phyloP scores from a whole-genome alignment of 2,329 filamentous ascomycete genomes.

The Metarhizium humberi region DNA sequence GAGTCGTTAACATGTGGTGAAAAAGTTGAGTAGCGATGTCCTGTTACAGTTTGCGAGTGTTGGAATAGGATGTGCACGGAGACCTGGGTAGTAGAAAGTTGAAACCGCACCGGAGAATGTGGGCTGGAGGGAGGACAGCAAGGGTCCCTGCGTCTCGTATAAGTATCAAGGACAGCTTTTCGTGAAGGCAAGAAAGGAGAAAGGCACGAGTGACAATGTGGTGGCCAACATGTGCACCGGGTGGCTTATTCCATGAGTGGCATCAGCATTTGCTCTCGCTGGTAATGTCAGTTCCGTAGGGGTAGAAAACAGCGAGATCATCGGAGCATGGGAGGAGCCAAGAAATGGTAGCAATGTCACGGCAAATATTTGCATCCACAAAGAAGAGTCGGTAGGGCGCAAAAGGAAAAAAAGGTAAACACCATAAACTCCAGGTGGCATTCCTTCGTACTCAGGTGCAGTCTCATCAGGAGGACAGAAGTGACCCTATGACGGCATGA shows the following conservation, averaged over 20 bases:
- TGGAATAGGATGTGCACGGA: neutral
- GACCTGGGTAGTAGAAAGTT: neutral
- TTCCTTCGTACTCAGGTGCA: neutral
- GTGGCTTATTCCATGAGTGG: neutral
- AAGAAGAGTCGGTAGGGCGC: too few species aligned
- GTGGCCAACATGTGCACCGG: neutral
- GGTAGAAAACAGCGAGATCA: too few species aligned
- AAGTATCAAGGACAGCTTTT: neutral
- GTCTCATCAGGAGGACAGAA: neutral
- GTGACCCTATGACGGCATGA: slow-evolving; percentile 3
- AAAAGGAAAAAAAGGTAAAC: neutral
- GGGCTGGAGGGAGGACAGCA: neutral
- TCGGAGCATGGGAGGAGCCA: too few species aligned
- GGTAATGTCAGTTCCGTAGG: too few species aligned
- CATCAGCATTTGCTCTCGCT: too few species aligned
- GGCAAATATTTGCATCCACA: too few species aligned
- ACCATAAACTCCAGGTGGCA: neutral
- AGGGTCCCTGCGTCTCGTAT: neutral
- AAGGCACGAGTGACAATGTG: neutral
- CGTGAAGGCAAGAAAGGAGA: neutral
- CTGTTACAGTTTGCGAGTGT: neutral
- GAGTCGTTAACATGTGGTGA: neutral
- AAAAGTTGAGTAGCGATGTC: neutral
- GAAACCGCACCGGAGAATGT: neutral
- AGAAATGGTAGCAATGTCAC: too few species aligned